Conservation (phyloP, 2,329 filamentous ascomycete genomes). For the Pseudophaeomoniella oleicola region DNA sequence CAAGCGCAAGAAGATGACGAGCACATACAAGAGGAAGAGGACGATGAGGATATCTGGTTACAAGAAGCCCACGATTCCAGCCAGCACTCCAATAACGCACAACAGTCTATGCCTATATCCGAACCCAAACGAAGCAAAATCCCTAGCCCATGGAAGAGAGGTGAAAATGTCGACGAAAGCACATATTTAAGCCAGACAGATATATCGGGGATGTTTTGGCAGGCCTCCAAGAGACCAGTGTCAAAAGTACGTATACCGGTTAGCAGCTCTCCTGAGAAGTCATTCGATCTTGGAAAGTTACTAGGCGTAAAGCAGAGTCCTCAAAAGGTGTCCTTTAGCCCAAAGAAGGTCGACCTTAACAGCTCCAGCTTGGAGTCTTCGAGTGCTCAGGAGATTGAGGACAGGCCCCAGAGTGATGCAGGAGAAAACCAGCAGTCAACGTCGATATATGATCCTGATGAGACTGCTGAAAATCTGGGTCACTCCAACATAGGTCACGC, state of each 20-base stretch:
- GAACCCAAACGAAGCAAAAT: slow-evolving; percentile 11
- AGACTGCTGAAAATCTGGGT: background rate
- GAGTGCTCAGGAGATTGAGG: background rate
- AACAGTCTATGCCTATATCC: slow-evolving; percentile 9
- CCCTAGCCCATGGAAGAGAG: slow-evolving; percentile 19
- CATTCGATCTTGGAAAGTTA: background rate
- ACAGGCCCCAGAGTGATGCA: no score
- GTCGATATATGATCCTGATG: background rate
- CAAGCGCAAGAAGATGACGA: slow-evolving; percentile 1
- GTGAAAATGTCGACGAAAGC: slow-evolving; percentile 11
- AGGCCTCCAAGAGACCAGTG: background rate
- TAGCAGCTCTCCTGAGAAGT: slow-evolving; percentile 3
- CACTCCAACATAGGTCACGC: background rate
- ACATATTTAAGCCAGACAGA: slow-evolving; percentile 33
- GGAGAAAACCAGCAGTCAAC: background rate
- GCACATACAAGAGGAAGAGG: slow-evolving; percentile 18
- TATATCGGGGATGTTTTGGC: slow-evolving; percentile 1
- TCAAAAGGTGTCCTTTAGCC: background rate
- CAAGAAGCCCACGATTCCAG: slow-evolving; percentile 25
- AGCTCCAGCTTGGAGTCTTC: background rate
- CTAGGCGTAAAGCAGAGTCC: background rate
- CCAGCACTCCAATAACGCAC: slow-evolving; percentile 13
- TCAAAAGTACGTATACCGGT: background rate
- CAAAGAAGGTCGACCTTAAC: background rate
- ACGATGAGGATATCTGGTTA: slow-evolving; percentile 33